phyloP scores from a whole-genome alignment of 2,329 filamentous ascomycete genomes.

The Pseudopyricularia cyperi region DNA sequence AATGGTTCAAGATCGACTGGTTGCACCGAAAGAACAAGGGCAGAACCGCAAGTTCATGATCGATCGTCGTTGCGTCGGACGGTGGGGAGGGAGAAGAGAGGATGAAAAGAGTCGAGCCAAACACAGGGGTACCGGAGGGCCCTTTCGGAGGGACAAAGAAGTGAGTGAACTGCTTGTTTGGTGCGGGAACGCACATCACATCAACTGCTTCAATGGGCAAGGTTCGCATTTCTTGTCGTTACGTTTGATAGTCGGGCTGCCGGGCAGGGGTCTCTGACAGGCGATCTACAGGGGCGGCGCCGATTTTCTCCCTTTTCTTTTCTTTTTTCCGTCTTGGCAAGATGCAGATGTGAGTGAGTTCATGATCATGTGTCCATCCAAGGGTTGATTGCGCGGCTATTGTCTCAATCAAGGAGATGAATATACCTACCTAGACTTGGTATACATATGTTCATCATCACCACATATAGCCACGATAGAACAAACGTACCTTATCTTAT shows the following conservation, averaged over 20 bases:
- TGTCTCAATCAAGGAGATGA: too few relatives aligned
- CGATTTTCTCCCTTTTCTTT: background rate
- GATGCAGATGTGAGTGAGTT: too few relatives aligned
- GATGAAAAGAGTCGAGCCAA: background rate
- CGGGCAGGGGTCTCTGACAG: conserved; percentile 1
- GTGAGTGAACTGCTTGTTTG: too few relatives aligned
- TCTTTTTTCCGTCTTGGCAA: too few relatives aligned
- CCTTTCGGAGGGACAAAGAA: background rate
- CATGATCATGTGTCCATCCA: too few relatives aligned
- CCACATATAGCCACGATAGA: too few relatives aligned
- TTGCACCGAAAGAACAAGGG: background rate
- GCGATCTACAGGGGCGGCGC: conserved; percentile 1
- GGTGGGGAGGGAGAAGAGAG: background rate
- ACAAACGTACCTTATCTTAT: too few relatives aligned
- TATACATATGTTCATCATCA: too few relatives aligned
- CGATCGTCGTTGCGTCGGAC: background rate
- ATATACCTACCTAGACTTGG: too few relatives aligned
- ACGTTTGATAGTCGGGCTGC: conserved; percentile 1
- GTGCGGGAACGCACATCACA: background rate
- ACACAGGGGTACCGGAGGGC: too few relatives aligned
- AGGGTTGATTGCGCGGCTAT: too few relatives aligned
- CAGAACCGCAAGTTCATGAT: background rate
- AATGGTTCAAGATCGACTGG: background rate
- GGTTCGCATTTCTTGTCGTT: background rate
- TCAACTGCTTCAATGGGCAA: background rate